A percentile compares a stretch with the other conserved stretches of the same genome.
Evolutionary conservation across 139 green algal genomes (phyloP).

Genomic region (Tetradesmus obliquus): DNA sequence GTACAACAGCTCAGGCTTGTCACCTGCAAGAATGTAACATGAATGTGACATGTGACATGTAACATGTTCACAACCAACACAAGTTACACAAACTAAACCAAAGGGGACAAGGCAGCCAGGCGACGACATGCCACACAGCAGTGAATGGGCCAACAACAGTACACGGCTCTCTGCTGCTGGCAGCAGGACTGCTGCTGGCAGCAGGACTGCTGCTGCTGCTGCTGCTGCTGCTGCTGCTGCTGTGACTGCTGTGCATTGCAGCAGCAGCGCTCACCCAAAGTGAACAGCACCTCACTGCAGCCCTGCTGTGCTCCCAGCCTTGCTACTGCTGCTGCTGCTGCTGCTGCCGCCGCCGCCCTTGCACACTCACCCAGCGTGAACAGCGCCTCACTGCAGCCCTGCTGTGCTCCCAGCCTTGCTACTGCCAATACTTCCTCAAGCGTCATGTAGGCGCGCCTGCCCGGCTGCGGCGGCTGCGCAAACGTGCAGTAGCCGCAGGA

Average conservation of each 20-base stretch:
- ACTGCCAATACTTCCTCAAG: slow-evolving; percentile 83
- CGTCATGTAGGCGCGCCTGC: slow-evolving; percentile 81
- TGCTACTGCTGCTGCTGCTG: neutral
- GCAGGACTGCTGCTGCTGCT: neutral
- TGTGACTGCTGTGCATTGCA: neutral
- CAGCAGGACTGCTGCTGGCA: neutral
- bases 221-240: neutral
- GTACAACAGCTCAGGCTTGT: slow-evolving; percentile 88
- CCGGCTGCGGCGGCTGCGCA: slow-evolving; percentile 62
- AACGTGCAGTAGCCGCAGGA: slow-evolving; percentile 94
- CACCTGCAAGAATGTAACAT: slow-evolving; percentile 60
- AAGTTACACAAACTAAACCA: neutral
- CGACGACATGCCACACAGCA: too few species aligned
- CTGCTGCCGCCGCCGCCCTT: neutral
- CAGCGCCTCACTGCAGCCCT: slow-evolving; percentile 89
- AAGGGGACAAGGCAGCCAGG: neutral
- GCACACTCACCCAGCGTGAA: slow-evolving; percentile 83
- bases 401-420: slow-evolving; percentile 62
- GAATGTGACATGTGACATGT: neutral
- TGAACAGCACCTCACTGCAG: neutral
- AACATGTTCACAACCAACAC: neutral
- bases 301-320: neutral
- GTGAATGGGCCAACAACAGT: too few species aligned
- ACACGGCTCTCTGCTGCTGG: too few species aligned
- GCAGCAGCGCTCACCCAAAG: slow-evolving; percentile 67